These are phyloP conservation scores for Candida wancherniae DNA, from an alignment of 805 yeast genomes.

Conservation along the genomic window DNA sequence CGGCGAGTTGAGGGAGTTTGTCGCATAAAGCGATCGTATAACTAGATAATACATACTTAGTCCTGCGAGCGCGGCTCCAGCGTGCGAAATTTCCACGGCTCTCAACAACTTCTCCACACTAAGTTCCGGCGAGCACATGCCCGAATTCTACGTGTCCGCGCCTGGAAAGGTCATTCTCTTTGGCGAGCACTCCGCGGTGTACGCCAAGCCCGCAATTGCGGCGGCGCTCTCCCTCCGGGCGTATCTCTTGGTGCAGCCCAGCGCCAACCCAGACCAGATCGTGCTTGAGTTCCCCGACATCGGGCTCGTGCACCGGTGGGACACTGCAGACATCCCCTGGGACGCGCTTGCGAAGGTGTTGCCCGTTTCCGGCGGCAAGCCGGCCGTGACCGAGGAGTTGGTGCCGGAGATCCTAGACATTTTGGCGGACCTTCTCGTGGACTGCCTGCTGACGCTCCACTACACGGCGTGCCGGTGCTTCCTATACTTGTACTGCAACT, in stretches of 20 bases:
- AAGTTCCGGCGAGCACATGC: slow-evolving; percentile 5
- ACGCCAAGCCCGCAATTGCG: slow-evolving; percentile 91
- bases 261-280: slow-evolving; percentile 39
- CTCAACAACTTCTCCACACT: too few relatives aligned
- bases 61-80: too few relatives aligned
- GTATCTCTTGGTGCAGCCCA: slow-evolving; percentile 60
- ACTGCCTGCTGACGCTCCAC: slow-evolving; percentile 53
- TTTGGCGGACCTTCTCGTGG: slow-evolving; percentile 41
- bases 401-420: slow-evolving; percentile 53
- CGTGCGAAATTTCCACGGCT: too few relatives aligned
- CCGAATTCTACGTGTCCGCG: slow-evolving; percentile 68
- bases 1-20: slow-evolving; percentile 46
- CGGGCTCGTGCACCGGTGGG: slow-evolving; percentile 61
- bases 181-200: slow-evolving; percentile 97
- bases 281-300: slow-evolving; percentile 77
- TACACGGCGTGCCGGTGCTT: slow-evolving; percentile 79
- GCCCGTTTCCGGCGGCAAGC: slow-evolving; percentile 18
- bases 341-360: slow-evolving; percentile 19
- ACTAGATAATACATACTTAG: too few relatives aligned
- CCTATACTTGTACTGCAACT: slow-evolving; percentile 64
- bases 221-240: slow-evolving; percentile 88
- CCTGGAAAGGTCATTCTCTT: slow-evolving; percentile 96
- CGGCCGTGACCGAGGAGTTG: slow-evolving; percentile 47
- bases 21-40: too few relatives aligned
- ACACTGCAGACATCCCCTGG: slow-evolving; percentile 58